Conservation (phyloP, 495 filamentous ascomycete genomes). For the Podospora pseudopauciseta region DNA sequence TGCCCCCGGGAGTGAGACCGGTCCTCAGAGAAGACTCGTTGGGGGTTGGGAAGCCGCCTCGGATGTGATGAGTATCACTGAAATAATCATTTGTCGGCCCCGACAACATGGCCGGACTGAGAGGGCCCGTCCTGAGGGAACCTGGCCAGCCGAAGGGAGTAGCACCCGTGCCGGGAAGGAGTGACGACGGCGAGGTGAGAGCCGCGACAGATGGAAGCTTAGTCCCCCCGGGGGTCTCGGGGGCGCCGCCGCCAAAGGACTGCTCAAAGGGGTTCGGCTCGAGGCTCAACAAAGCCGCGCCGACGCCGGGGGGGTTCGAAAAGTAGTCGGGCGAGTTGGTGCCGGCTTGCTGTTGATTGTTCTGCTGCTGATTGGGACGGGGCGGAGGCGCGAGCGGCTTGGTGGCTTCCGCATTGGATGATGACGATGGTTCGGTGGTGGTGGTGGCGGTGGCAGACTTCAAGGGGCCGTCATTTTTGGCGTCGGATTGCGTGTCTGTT, state of each 20-base stretch:
- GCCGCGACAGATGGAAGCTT: constrained; percentile 88
- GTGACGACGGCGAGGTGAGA: constrained; percentile 82
- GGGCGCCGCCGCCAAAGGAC: constrained; percentile 66
- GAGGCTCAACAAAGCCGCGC: constrained; percentile 56
- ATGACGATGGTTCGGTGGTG: constrained; percentile 30
- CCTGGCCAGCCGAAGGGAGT: constrained; percentile 77
- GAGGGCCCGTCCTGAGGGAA: constrained; percentile 82
- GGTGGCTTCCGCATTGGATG: constrained; percentile 40
- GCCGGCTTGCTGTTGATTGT: constrained; percentile 28
- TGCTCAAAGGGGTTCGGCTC: constrained; percentile 97
- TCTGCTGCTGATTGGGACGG: constrained; percentile 57
- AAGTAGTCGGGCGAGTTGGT: constrained; percentile 74
- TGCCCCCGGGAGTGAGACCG: constrained; percentile 89
- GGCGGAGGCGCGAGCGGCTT: constrained; percentile 74
- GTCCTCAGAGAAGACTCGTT: constrained; percentile 94
- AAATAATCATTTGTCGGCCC: constrained; percentile 72
- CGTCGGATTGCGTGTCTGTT: constrained; percentile 31
- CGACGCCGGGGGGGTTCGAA: constrained; percentile 46
- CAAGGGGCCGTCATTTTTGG: constrained; percentile 35
- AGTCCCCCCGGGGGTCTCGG: constrained; percentile 83
- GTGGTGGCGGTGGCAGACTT: constrained; percentile 23
- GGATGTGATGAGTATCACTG: constrained; percentile 75
- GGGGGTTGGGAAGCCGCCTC: constrained; percentile 85
- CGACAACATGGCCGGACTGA: constrained; percentile 97
- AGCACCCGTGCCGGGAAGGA: constrained; percentile 65